A percentile compares a stretch with the other conserved stretches of the same genome.
These are phyloP conservation scores for Pestalotiopsis sp. DNA, from an alignment of 2,329 filamentous ascomycete species.

Conservation along the genomic window DNA sequence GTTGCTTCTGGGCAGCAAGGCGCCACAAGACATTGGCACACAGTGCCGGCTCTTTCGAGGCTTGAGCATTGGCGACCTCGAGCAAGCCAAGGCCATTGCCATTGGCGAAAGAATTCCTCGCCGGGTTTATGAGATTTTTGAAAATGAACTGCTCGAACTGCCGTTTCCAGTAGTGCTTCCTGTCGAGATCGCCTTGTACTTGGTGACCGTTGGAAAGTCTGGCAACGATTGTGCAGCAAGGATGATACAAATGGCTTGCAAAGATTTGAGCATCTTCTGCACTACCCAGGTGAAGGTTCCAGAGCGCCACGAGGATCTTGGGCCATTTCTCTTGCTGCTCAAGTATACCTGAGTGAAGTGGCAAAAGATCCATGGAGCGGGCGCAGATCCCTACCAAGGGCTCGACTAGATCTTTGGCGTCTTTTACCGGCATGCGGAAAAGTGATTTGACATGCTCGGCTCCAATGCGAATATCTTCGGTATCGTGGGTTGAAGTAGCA, in stretches of 20 bases:
- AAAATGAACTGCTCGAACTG: constrained; percentile 52
- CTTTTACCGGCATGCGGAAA: constrained; percentile 51
- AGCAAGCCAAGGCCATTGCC: constrained; percentile 43
- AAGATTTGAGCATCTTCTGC: constrained; percentile 49
- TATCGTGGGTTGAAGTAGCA: constrained; percentile 26
- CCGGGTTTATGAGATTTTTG: constrained; percentile 53
- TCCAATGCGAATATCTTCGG: constrained; percentile 51
- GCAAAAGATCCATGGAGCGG: constrained; percentile 33
- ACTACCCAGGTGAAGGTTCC: constrained; percentile 56
- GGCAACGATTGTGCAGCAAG: constrained; percentile 40
- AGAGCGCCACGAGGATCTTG: constrained; percentile 45
- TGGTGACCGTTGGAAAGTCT: constrained; percentile 36
- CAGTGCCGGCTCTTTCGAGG: constrained; percentile 33
- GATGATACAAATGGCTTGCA: constrained; percentile 46
- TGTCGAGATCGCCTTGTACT: constrained; percentile 22
- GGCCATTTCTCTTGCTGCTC: constrained; percentile 50
- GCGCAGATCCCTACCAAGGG: constrained; percentile 49
- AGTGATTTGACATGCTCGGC: constrained; percentile 60
- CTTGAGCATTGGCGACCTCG: constrained; percentile 40
- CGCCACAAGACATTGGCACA: constrained; percentile 46
- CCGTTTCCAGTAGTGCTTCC: constrained; percentile 42
- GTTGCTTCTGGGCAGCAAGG: constrained; percentile 26
- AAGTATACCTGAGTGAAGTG: constrained; percentile 30
- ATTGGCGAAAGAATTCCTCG: constrained; percentile 48
- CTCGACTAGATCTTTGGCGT: constrained; percentile 46